Percentiles rank a stretch among this genome's conserved stretches.
phyloP scores from a whole-genome alignment of 228 moss, liverwort and hornwort genomes.

The Sphagnum magellanicum region DNA sequence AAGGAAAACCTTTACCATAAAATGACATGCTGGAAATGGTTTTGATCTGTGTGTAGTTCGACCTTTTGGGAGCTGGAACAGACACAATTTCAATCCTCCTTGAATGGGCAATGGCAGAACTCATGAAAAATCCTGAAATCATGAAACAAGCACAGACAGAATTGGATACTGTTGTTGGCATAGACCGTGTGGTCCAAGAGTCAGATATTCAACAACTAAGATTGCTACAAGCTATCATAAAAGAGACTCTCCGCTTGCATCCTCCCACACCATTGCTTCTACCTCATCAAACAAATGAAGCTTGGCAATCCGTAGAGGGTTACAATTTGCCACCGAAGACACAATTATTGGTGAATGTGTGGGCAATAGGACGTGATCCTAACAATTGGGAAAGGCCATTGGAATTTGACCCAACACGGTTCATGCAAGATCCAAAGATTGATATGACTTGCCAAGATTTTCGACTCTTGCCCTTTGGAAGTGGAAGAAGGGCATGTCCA shows the following conservation, averaged over 20 bases:
- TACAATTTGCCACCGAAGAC: slow-evolving; percentile 5
- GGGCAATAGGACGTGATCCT: slow-evolving; percentile 1
- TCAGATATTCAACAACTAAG: slow-evolving; percentile 4
- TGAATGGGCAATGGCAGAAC: slow-evolving; percentile 10
- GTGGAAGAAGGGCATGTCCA: neutral
- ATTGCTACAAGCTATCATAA: slow-evolving; percentile 7
- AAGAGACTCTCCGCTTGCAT: slow-evolving; percentile 6
- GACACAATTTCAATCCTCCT: neutral
- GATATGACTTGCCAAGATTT: neutral
- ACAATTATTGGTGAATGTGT: neutral
- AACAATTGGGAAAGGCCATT: neutral
- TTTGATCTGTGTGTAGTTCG: neutral
- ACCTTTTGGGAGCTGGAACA: slow-evolving; percentile 2
- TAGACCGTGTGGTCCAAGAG: slow-evolving; percentile 2
- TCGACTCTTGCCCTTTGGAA: neutral
- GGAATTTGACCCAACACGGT: neutral
- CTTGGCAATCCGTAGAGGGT: neutral
- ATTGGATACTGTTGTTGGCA: slow-evolving; percentile 7
- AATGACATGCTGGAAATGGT: neutral
- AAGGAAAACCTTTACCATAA: no score
- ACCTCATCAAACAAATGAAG: neutral
- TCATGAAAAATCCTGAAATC: slow-evolving; percentile 3
- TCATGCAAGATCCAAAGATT: neutral
- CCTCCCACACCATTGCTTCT: slow-evolving; percentile 1
- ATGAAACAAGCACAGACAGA: slow-evolving; percentile 1